Base-by-base conservation (phyloP, 2,329 filamentous ascomycete species). In the Fusarium zealandicum region DNA sequence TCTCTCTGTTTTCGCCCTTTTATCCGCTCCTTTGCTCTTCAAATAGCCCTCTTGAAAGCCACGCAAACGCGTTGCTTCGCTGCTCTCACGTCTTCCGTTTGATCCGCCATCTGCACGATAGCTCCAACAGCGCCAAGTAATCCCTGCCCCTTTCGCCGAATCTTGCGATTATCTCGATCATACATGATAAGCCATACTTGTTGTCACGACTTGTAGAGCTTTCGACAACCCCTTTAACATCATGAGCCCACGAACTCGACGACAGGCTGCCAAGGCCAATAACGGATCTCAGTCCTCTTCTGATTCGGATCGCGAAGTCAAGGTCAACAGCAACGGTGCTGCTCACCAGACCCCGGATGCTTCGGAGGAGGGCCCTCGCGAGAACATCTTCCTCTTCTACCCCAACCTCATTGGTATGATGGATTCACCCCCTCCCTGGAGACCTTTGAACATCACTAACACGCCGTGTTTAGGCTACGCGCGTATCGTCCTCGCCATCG, bases 381-480 rank as follows among this genome's bases (percentile, higher is more conserved):
- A 93, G 75, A 93, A 93, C 73, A 89, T 93, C 61, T 93, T 93
- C 63, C 74, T 93, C 27, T 93, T 93, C 75, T 87, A 84, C 75
- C 90, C 90, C 25, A 93, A 93, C 69, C 79, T 93, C 32, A 93
- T 93, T 66, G 90, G 89, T 92, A 78, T 62, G 82, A 69, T 47
- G 25, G 39, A 14, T 39, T 30, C 20, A 37, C 28, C 31, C 6
- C 6, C 22, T 41, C 33, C 12, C 25, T 8, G 11, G 40, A 49
- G 41, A 13, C 12, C 10, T 45, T 35, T 39, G 48, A 39, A 30
- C 28, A 27, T 44, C 27, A 30, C 56, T 62, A 49, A 67, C 62
- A 60, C 43, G 39, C 22, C 37, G 48, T 45, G 25, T 49, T 4
- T 61, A 92, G 90, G 90, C 64, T 93, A 93, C 75, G 82, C 78